Evolutionary conservation across 2,329 filamentous ascomycete species (phyloP).

Genomic region (Xylariaceae sp.): DNA sequence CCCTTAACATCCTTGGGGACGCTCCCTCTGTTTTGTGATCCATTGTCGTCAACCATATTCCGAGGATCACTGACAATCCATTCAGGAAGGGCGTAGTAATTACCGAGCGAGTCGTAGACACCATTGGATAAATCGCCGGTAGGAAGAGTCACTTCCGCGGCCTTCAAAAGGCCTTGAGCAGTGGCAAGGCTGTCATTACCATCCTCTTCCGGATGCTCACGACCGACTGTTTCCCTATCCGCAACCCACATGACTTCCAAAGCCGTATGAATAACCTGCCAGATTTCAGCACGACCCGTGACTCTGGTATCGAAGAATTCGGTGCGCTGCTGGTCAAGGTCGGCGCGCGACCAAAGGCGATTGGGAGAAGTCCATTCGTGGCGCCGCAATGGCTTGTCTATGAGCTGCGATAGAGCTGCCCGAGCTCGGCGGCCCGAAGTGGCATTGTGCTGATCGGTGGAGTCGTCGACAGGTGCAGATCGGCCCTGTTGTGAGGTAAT

Average conservation of each 20-base stretch:
- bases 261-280: slow-evolving; percentile 67
- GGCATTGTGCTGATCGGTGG: slow-evolving; percentile 17
- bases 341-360: slow-evolving; percentile 62
- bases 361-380: slow-evolving; percentile 61
- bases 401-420: slow-evolving; percentile 55
- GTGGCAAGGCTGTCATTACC: slow-evolving; percentile 48
- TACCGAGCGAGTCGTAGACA: slow-evolving; percentile 65
- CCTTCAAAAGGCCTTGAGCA: slow-evolving; percentile 76
- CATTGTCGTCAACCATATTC: slow-evolving; percentile 41
- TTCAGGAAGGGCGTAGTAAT: slow-evolving; percentile 63
- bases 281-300: slow-evolving; percentile 70
- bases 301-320: slow-evolving; percentile 92
- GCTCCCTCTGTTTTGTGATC: slow-evolving; percentile 18
- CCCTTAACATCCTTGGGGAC: slow-evolving; percentile 22
- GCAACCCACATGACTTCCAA: slow-evolving; percentile 62
- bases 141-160: slow-evolving; percentile 69
- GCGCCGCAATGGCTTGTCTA: slow-evolving; percentile 62
- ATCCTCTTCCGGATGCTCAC: slow-evolving; percentile 25
- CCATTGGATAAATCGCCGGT: slow-evolving; percentile 68
- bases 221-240: slow-evolving; percentile 29
- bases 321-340: slow-evolving; percentile 64
- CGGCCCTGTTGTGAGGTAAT: slow-evolving; percentile 42
- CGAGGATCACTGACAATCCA: slow-evolving; percentile 63
- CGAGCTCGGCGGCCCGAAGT: slow-evolving; percentile 29
- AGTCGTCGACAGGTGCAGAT: slow-evolving; percentile 30